Evolutionary conservation across 257 asterid species (phyloP), one percentile per base, ranked within the genome.

Genomic region (Parsonsia alboflavescens): DNA sequence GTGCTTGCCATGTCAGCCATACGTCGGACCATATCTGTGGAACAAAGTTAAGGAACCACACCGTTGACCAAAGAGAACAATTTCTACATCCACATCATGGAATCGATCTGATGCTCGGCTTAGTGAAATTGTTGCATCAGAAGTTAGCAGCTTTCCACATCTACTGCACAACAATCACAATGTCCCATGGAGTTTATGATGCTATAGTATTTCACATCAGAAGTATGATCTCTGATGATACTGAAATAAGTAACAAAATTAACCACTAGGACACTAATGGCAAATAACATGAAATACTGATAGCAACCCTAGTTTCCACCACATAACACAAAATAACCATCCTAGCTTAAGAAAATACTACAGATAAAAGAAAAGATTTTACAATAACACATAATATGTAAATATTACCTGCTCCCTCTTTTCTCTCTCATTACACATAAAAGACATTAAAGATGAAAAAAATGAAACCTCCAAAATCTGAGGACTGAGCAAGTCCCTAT

Each of bases 11-110:
- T 85, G 82, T 94, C 99, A 10, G 99, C 97, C 82, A 88, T 70
- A 75, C 96, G 93, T 62, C 97, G 96, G 56, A 94, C 97, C 99
- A 94, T 92, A 83, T 90, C 99, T 94, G 85, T 10, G 4, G 49
- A 70, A 74, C 76, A 75, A 33, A 75, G 92, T 91, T 75, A 84
- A 91, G 72, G 90, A 71, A 68, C 36, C 80, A 76, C 53, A 71
- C 45, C 56, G 73, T 75, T 56, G 70, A 59, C 73, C 45, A 71
- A 17, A 21, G 30, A 72, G 56, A 48, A 44, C 7, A 22, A 72
- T 17, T 59, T 54, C 28, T 50, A 68, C n/a, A 53, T 41, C 33
- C 44, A 19, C 6, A 50, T 33, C 21, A 10, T 8, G 54, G n/a
- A 73, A 42, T 56, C 22, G 19, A 39, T 9, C 46, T 15, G 49